Evolutionary conservation across 768 basidiomycete species (phyloP), one percentile per base, ranked within the genome.

Genomic region (Naganishia friedmannii): DNA sequence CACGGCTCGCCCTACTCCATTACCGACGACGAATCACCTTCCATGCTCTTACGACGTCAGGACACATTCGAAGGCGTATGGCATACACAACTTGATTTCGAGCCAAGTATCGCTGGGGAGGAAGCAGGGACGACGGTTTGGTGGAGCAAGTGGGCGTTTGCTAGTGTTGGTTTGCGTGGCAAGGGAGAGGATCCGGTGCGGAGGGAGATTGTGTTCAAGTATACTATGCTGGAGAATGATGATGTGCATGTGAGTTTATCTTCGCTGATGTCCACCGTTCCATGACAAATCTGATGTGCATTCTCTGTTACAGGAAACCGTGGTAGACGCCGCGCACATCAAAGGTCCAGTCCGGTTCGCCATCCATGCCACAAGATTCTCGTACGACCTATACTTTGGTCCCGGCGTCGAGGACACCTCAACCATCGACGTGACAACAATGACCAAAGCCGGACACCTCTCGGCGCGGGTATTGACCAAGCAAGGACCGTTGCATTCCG

Each of bases 41-140:
- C 74, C 13, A 65, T 69, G 42, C 31, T 75, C 26, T 56, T 75
- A 28, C 67, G 58, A 28, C 73, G 73, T 48, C 74, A 75, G 31
- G 65, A 53, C n/a, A 39, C 68, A 1, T 75, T 75, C 54, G 51
- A 68, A n/a, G 72, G 67, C 0, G 51, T 39, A 2, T 75, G 67
- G 66, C 15, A 48, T 2, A 51, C 66, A 0, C 45, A 28, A 0
- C 23, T 75, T 23, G 70, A 71, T 29, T 71, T 67, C 46, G 19
- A 21, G 19, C 67, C 67, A 19, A 39, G 54, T 34, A 15, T 45
- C 2, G 72, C 63, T 1, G 67, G 72, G 15, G 67, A 72, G 37
- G 72, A 73, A 34, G 74, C 74, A 3, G 74, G 74, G 4, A 57
- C 60, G 10, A 53, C 53, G 8, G 65, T 75, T 0, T 75, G 69